phyloP scores from a whole-genome alignment of 1,139 yeast species.

The Lodderomyces oxycetoniae region DNA sequence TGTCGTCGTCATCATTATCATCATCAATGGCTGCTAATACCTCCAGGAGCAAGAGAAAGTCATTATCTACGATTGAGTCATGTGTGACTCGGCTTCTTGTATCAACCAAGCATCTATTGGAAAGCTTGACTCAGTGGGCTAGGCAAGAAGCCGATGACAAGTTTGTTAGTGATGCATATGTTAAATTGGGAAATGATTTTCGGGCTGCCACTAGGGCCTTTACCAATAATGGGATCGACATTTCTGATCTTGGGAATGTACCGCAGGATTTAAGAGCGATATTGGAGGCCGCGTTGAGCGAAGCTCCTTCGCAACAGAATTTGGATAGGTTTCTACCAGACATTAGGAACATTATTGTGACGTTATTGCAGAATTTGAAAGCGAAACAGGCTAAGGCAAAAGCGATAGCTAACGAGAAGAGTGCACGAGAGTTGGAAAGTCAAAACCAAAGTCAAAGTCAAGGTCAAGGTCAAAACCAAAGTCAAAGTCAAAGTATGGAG shows the following conservation, averaged over 20 bases:
- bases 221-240: conserved; percentile 36
- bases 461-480: background rate
- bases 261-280: conserved; percentile 55
- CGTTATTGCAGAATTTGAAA: conserved; percentile 73
- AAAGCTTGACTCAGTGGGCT: conserved; percentile 90
- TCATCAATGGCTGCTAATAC: background rate
- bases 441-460: background rate
- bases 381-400: conserved; percentile 63
- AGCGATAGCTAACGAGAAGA: conserved; percentile 26
- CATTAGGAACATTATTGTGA: conserved; percentile 82
- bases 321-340: conserved; percentile 78
- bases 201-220: conserved; percentile 69
- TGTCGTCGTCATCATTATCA: conserved; percentile 1
- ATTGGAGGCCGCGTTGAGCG: conserved; percentile 81
- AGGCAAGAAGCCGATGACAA: conserved; percentile 70
- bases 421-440: conserved; percentile 1
- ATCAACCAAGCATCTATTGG: conserved; percentile 83
- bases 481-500: background rate
- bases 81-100: conserved; percentile 80
- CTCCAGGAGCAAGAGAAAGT: conserved; percentile 21
- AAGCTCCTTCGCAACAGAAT: conserved; percentile 79
- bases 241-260: conserved; percentile 41
- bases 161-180: conserved; percentile 88
- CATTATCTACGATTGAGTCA: conserved; percentile 68
- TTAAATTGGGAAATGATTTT: conserved; percentile 89